phyloP scores from a whole-genome alignment of 1,284 basidiomycete genomes.

The Xerocomus minutiporus region DNA sequence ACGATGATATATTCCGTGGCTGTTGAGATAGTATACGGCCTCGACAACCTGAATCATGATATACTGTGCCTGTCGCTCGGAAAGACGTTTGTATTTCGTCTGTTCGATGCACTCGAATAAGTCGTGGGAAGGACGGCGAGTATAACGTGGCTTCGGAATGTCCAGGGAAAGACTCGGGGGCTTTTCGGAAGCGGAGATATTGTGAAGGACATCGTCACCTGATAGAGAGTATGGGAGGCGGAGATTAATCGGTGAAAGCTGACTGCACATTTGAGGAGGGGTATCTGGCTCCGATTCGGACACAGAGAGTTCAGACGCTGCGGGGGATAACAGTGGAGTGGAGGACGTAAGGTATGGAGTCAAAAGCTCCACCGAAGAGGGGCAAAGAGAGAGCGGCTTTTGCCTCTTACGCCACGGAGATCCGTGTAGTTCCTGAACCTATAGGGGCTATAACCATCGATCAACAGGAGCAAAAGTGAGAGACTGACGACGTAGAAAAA shows the following conservation, averaged over 20 bases:
- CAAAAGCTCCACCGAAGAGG: slow-evolving; percentile 25
- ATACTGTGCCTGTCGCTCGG: slow-evolving; percentile 75
- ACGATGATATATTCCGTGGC: slow-evolving; percentile 78
- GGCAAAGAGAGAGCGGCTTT: slow-evolving; percentile 14
- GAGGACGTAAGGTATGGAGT: slow-evolving; percentile 37
- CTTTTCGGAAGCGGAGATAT: slow-evolving; percentile 11
- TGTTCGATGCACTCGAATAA: slow-evolving; percentile 93
- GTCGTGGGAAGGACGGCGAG: slow-evolving; percentile 79
- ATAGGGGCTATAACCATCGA: slow-evolving; percentile 2
- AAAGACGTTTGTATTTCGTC: slow-evolving; percentile 69
- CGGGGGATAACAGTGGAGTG: slow-evolving; percentile 56
- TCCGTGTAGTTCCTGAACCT: slow-evolving; percentile 92
- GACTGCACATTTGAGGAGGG: slow-evolving; percentile 35
- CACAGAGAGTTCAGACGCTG: slow-evolving; percentile 46
- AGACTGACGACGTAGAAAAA: slow-evolving; percentile 82
- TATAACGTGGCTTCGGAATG: slow-evolving; percentile 48
- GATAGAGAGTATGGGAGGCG: slow-evolving; percentile 18
- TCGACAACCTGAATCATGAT: slow-evolving; percentile 87
- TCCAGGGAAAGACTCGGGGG: slow-evolving; percentile 11
- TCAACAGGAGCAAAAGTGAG: slow-evolving; percentile 1
- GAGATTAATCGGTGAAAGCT: slow-evolving; percentile 22
- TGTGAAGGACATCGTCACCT: slow-evolving; percentile 5
- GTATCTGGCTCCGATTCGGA: slow-evolving; percentile 40
- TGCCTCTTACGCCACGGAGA: slow-evolving; percentile 67
- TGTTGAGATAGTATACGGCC: slow-evolving; percentile 75